Conservation (phyloP, 768 basidiomycete genomes). For the Tylopilus plumbeoviolaceoides region DNA sequence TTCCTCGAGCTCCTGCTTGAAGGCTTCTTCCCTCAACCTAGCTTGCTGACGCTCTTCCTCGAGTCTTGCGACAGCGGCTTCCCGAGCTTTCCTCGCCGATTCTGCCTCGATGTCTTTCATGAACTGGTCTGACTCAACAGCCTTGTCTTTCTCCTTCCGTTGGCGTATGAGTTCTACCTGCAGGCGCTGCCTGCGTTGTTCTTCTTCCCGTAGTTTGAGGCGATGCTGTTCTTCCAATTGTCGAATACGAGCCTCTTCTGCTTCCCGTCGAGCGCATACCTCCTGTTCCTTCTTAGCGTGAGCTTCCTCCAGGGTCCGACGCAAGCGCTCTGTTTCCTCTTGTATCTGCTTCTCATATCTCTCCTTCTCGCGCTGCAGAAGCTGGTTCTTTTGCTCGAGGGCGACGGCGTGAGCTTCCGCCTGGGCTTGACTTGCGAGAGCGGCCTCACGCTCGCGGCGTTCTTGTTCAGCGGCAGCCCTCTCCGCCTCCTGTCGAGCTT, state of each 20-base stretch:
- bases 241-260: slow-evolving; percentile 25
- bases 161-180: slow-evolving; percentile 27
- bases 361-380: slow-evolving; percentile 24
- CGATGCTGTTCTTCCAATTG: slow-evolving; percentile 27
- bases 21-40: slow-evolving; percentile 21
- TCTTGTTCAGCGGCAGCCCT: slow-evolving; percentile 22
- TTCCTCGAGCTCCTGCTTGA: slow-evolving; percentile 24
- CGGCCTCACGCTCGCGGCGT: slow-evolving; percentile 24
- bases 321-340: slow-evolving; percentile 27
- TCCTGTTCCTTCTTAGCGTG: slow-evolving; percentile 26
- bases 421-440: slow-evolving; percentile 21
- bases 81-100: slow-evolving; percentile 9
- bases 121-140: slow-evolving; percentile 13
- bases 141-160: slow-evolving; percentile 16
- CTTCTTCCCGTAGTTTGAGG: slow-evolving; percentile 28
- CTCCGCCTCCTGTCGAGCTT: slow-evolving; percentile 25
- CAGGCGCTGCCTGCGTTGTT: slow-evolving; percentile 20
- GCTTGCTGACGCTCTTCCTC: slow-evolving; percentile 27
- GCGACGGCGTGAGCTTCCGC: slow-evolving; percentile 23
- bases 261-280: slow-evolving; percentile 11
- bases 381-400: slow-evolving; percentile 22
- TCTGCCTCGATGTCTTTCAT: slow-evolving; percentile 23
- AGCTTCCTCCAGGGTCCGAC: slow-evolving; percentile 22
- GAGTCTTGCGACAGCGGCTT: slow-evolving; percentile 21
- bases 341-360: slow-evolving; percentile 19